Conservation (phyloP, 352 stramenopile species). For the Globisporangium apiculatum region DNA sequence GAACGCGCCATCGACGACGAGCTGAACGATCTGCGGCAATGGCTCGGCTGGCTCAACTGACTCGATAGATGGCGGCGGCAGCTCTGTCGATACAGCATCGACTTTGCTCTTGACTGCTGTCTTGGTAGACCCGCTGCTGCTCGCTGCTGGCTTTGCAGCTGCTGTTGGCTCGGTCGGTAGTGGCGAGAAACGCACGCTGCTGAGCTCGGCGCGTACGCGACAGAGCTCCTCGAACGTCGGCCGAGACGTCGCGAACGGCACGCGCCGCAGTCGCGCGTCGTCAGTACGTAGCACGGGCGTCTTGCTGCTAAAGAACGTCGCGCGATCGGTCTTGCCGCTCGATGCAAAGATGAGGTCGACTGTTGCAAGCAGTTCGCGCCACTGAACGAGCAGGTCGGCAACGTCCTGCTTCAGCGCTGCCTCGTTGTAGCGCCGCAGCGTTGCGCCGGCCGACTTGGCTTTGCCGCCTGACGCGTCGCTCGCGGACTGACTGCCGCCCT, state of each 20-base stretch:
- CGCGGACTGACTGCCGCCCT: slow-evolving; percentile 89
- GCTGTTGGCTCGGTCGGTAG: slow-evolving; percentile 21
- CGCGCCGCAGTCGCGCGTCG: slow-evolving; percentile 60
- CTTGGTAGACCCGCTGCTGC: slow-evolving; percentile 1
- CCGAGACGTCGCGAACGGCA: slow-evolving; percentile 79
- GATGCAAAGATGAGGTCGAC: slow-evolving; percentile 70
- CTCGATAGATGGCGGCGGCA: not conserved
- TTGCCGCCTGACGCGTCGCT: slow-evolving; percentile 79
- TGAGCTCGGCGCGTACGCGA: slow-evolving; percentile 61
- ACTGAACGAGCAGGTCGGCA: slow-evolving; percentile 63
- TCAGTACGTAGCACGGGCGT: slow-evolving; percentile 46
- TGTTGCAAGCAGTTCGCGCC: slow-evolving; percentile 52
- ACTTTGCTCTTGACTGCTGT: not conserved
- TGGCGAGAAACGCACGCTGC: slow-evolving; percentile 55
- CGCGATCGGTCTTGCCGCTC: slow-evolving; percentile 59
- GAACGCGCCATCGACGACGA: slow-evolving; percentile 27
- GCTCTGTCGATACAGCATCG: slow-evolving; percentile 2
- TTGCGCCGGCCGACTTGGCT: slow-evolving; percentile 90
- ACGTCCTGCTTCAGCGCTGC: slow-evolving; percentile 88
- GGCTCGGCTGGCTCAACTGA: slow-evolving; percentile 15
- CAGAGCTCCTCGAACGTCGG: slow-evolving; percentile 86
- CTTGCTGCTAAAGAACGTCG: slow-evolving; percentile 78
- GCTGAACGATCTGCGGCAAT: slow-evolving; percentile 31
- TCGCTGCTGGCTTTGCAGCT: slow-evolving; percentile 7
- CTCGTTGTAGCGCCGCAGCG: slow-evolving; percentile 91